Conservation (phyloP, 352 stramenopile species). For the Sclerospora graminicola region DNA sequence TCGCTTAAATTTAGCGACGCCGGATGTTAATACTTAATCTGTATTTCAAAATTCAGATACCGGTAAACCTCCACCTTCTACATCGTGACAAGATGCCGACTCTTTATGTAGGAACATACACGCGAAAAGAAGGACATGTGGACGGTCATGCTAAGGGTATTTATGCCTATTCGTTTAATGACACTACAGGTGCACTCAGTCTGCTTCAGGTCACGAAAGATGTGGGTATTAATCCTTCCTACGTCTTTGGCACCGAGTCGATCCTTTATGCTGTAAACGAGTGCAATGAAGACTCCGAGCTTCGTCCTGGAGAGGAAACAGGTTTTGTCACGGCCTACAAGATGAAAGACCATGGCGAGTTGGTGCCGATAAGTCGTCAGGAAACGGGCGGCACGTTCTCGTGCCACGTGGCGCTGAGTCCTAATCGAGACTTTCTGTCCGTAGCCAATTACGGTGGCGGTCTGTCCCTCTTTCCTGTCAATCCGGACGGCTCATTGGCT, state of each 20-base stretch:
- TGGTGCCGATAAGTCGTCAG: constrained; percentile 36
- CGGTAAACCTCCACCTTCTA: no score
- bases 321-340: constrained; percentile 49
- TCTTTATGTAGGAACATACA: constrained; percentile 81
- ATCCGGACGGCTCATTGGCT: constrained; percentile 41
- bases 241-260: constrained; percentile 30
- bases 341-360: constrained; percentile 26
- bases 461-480: constrained; percentile 46
- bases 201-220: constrained; percentile 35
- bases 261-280: constrained; percentile 68
- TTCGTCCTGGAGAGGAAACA: constrained; percentile 24
- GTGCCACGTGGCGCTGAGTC: constrained; percentile 53
- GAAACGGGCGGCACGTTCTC: constrained; percentile 47
- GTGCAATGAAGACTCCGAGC: constrained; percentile 29
- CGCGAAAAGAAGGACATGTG: constrained; percentile 65
- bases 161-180: constrained; percentile 50
- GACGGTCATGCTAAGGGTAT: constrained; percentile 70
- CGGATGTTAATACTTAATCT: no score
- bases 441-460: constrained; percentile 70
- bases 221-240: constrained; percentile 64
- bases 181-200: constrained; percentile 32
- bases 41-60: no score
- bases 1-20: no score
- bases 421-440: constrained; percentile 34
- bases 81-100: constrained; percentile 17